These are phyloP conservation scores for Hymenoscyphus albidus DNA, from an alignment of 2,329 filamentous ascomycete species.

Conservation along the genomic window DNA sequence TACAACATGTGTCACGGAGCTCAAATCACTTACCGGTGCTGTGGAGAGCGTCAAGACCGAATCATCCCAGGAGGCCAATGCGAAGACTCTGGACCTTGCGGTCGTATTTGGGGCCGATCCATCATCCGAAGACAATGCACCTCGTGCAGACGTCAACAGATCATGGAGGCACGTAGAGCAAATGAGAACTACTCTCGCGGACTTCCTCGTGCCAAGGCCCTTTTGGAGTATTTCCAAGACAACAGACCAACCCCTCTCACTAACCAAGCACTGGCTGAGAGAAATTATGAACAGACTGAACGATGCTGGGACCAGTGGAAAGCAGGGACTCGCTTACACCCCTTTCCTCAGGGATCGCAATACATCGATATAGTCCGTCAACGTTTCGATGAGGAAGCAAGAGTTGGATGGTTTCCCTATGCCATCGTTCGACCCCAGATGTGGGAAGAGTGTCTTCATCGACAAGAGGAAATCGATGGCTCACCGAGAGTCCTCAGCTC, in stretches of 20 bases:
- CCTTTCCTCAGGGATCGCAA: neutral
- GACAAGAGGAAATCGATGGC: neutral
- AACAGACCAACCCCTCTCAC: neutral
- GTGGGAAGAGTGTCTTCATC: constrained; percentile 5
- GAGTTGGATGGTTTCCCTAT: neutral
- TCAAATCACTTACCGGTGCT: constrained; percentile 4
- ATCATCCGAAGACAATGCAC: neutral
- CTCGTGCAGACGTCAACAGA: neutral
- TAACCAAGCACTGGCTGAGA: neutral
- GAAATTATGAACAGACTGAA: neutral
- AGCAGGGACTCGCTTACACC: neutral
- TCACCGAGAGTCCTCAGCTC: neutral
- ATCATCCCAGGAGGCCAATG: neutral
- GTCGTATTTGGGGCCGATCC: neutral
- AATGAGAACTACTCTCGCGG: too few relatives aligned
- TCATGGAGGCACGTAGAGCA: neutral
- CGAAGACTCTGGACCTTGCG: neutral
- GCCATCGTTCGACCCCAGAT: neutral
- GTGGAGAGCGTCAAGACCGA: neutral
- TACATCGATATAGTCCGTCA: neutral
- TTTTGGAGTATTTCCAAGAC: neutral
- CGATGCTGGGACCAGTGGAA: neutral
- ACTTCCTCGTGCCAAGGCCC: neutral
- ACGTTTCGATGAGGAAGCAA: constrained; percentile 1
- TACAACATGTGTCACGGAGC: constrained; percentile 8